A percentile compares a stretch with the other conserved stretches of the same genome.
These are phyloP conservation scores for Pseudomonodictys pantanalensis DNA, from an alignment of 495 filamentous ascomycete genomes.

Conservation along the genomic window DNA sequence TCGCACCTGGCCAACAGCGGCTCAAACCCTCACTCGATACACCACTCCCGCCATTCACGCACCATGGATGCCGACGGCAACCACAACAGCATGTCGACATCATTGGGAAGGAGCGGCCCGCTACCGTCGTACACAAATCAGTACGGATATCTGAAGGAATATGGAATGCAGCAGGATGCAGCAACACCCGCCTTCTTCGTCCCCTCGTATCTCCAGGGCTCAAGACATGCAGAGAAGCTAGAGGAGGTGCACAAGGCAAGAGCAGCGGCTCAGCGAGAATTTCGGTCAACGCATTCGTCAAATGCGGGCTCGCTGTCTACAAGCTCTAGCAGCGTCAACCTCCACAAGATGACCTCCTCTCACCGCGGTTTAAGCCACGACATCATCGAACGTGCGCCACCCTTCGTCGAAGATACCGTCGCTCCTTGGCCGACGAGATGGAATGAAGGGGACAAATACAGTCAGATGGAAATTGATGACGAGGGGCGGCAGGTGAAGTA, in stretches of 20 bases:
- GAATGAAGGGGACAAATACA: constrained; percentile 73
- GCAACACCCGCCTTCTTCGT: constrained; percentile 58
- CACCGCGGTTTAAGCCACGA: constrained; percentile 84
- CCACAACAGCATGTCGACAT: constrained; percentile 40
- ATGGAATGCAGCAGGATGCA: constrained; percentile 18
- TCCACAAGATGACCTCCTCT: constrained; percentile 65
- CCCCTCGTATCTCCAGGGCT: constrained; percentile 76
- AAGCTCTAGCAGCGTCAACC: constrained; percentile 60
- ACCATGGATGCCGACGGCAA: constrained; percentile 42
- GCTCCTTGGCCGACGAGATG: constrained; percentile 76
- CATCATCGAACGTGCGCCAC: constrained; percentile 73
- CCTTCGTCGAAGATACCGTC: constrained; percentile 52
- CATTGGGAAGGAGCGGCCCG: constrained; percentile 44
- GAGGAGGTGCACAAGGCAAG: constrained; percentile 63
- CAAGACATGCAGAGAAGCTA: constrained; percentile 72
- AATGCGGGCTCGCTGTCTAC: constrained; percentile 55
- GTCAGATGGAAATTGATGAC: constrained; percentile 67
- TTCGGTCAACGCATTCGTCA: constrained; percentile 39
- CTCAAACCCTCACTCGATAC: constrained; percentile 41
- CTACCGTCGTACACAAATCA: constrained; percentile 57
- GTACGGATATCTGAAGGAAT: constrained; percentile 41
- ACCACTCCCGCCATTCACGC: constrained; percentile 36
- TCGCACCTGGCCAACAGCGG: constrained; percentile 60
- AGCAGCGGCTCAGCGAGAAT: constrained; percentile 48
- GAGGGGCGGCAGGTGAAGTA: constrained; percentile 81